A percentile compares a stretch with the other conserved stretches of the same genome.
phyloP scores from a whole-genome alignment of 352 stramenopile genomes.

The Phytopythium oedochilum region DNA sequence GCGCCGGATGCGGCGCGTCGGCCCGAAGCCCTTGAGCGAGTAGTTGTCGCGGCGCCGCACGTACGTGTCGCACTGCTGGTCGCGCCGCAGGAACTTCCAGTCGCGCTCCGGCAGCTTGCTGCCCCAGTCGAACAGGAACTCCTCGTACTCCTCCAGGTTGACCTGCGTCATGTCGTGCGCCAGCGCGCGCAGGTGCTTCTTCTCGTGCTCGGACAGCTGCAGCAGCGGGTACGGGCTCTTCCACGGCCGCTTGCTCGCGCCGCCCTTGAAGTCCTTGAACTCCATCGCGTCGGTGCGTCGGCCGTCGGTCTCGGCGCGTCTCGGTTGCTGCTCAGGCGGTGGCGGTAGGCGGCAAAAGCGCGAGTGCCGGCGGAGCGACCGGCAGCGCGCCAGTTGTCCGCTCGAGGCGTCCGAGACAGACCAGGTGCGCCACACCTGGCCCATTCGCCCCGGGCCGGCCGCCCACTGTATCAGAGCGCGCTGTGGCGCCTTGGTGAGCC shows the following conservation, averaged over 20 bases:
- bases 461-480: no score
- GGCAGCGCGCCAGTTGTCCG: no score
- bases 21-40: constrained; percentile 6
- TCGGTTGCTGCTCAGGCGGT: background rate
- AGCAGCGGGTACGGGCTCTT: constrained; percentile 9
- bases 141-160: constrained; percentile 15
- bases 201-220: constrained; percentile 6
- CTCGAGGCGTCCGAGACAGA: no score
- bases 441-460: no score
- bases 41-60: constrained; percentile 7
- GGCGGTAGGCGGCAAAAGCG: constrained; percentile 1
- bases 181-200: constrained; percentile 15
- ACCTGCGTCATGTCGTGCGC: constrained; percentile 17
- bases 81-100: constrained; percentile 7
- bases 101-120: constrained; percentile 1
- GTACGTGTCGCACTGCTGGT: constrained; percentile 9
- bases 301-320: background rate
- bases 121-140: constrained; percentile 8
- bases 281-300: constrained; percentile 1
- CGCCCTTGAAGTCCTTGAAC: constrained; percentile 6
- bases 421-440: no score
- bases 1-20: constrained; percentile 4
- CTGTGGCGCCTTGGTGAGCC: no score
- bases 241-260: constrained; percentile 17
- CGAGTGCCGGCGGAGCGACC: no score